Base-by-base conservation (phyloP, 225 moss, liverwort and hornwort genomes). In the Straminergon stramineum region DNA sequence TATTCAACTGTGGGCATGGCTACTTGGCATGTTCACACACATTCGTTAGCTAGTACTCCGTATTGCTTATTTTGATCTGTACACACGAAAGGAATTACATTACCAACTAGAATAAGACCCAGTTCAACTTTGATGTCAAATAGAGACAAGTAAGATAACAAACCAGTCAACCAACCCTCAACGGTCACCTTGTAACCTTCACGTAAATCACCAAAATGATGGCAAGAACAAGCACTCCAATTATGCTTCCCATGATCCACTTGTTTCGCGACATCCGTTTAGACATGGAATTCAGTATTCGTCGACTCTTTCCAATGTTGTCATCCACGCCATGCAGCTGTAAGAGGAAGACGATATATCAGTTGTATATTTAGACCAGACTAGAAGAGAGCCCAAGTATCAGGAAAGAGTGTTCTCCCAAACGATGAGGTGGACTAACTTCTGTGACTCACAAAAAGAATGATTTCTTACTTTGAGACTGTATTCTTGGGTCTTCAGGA, bases 251-350 rank as follows among this genome's bases (percentile, higher is more conserved):
- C 93, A 93, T 91, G 37, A 93, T 89, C 91, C 92, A 93, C 73
- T 96, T 95, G 93, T 95, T 96, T 48, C 95, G 96, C 27, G 92
- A 90, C 93, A 96, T 94, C 51, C 91, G 91, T 51, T 92, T 91
- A 82, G 92, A 83, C 96, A 96, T 96, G n/a, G 93, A 93, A 65
- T 94, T 95, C 83, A 96, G 90, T 68, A 96, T 94, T 84, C 91
- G 92, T 87, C 95, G 92, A 91, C 96, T 96, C 91, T 93, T 93
- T 19, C 93, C 95, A 70, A 95, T 24, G 85, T 94, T 94, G 91
- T 95, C 95, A 82, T 96, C 95, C 85, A 96, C 96, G 84, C 89
- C 94, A 78, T 95, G 92, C 82, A 96, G 88, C 95, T 95, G 95
- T 60, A 87, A 82, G 37, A 84, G 43, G 58, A 90, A 84, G 53